A percentile compares a stretch with the other conserved stretches of the same genome.
phyloP scores from a whole-genome alignment of 2,329 filamentous ascomycete species.

The Bipolaris zeicola region DNA sequence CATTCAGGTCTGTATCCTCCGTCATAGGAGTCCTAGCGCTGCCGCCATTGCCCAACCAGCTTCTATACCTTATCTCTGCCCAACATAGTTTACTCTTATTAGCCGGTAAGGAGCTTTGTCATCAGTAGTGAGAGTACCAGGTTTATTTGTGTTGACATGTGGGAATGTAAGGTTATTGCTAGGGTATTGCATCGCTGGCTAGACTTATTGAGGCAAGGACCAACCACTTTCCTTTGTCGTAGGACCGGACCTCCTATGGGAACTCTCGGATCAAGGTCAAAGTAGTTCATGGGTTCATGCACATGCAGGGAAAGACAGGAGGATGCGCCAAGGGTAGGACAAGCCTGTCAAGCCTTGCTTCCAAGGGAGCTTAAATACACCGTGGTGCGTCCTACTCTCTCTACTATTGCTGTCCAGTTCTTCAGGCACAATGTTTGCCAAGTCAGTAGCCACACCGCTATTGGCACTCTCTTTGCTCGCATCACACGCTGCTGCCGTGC shows the following conservation, averaged over 20 bases:
- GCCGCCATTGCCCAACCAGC: no score
- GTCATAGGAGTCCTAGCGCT: no score
- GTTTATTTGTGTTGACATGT: no score
- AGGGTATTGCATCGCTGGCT: slow-evolving; percentile 1
- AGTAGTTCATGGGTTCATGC: no score
- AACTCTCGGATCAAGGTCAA: not conserved
- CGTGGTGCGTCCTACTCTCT: slow-evolving; percentile 8
- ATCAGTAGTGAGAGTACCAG: no score
- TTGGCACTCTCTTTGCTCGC: slow-evolving; percentile 21
- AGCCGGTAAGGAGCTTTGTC: no score
- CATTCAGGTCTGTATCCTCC: no score
- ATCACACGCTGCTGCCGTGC: slow-evolving; percentile 22
- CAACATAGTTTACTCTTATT: no score
- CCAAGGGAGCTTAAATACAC: slow-evolving; percentile 20
- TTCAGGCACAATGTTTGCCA: slow-evolving; percentile 18
- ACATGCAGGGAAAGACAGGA: no score
- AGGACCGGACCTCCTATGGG: not conserved
- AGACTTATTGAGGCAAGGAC: slow-evolving; percentile 24
- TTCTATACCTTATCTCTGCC: no score
- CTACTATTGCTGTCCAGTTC: not conserved
- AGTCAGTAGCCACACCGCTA: slow-evolving; percentile 14
- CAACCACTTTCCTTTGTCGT: not conserved
- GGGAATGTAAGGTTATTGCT: no score
- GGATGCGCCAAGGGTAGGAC: no score
- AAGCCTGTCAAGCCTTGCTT: slow-evolving; percentile 12